These are phyloP conservation scores for Rhizopogon rudus DNA, from an alignment of 768 basidiomycete species.

Conservation along the genomic window DNA sequence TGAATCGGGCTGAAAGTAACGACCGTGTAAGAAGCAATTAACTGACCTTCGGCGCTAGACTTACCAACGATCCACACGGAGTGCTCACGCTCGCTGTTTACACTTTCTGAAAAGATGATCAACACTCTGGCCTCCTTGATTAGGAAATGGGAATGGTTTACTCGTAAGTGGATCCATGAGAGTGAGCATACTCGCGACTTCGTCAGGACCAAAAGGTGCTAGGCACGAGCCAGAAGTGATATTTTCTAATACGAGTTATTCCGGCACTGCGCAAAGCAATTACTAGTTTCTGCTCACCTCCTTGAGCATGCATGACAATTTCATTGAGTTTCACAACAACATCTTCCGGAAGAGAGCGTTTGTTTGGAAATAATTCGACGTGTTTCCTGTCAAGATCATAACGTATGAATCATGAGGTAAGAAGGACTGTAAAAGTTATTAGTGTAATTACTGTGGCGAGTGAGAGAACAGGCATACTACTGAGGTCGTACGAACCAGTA, in stretches of 20 bases:
- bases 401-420: too few species aligned
- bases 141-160: slow-evolving; percentile 10
- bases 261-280: not conserved
- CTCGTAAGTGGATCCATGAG: slow-evolving; percentile 27
- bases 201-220: slow-evolving; percentile 27
- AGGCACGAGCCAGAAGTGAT: slow-evolving; percentile 34
- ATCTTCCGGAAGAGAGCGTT: slow-evolving; percentile 12
- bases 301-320: not conserved
- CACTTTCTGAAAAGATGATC: not conserved
- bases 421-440: not conserved
- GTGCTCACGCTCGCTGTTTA: not conserved
- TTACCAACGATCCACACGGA: not conserved
- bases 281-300: not conserved
- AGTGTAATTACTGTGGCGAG: not conserved
- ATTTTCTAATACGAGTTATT: slow-evolving; percentile 33
- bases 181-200: slow-evolving; percentile 30
- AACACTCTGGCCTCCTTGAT: not conserved
- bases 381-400: not conserved
- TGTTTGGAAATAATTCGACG: slow-evolving; percentile 5
- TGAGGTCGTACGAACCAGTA: too few species aligned
- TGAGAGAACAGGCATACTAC: too few species aligned
- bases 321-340: slow-evolving; percentile 3
- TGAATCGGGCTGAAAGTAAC: slow-evolving; percentile 31
- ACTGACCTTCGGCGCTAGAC: not conserved
- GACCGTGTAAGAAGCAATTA: not conserved